Evolutionary conservation across 768 basidiomycete species (phyloP).

Genomic region (Leucocoprinus birnbaumii): DNA sequence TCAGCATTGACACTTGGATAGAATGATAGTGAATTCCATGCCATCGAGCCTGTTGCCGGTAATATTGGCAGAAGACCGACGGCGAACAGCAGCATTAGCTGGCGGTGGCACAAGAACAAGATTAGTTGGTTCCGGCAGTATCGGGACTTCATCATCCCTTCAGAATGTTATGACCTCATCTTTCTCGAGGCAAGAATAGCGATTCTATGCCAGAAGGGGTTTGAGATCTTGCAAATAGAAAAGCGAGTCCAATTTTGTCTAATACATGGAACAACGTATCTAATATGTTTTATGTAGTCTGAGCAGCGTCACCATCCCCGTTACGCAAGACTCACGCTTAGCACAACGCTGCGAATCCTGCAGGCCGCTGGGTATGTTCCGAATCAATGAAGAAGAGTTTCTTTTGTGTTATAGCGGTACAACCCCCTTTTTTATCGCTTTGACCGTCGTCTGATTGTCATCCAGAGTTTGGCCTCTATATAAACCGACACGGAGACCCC

Average conservation of each 20-base stretch:
- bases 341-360: constrained; percentile 86
- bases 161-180: constrained; percentile 85
- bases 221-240: constrained; percentile 99
- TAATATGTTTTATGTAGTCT: too few relatives aligned
- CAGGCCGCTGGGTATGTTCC: constrained; percentile 91
- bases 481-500: constrained; percentile 90
- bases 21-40: constrained; percentile 92
- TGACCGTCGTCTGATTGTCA: background rate
- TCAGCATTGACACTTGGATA: constrained; percentile 14
- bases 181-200: constrained; percentile 94
- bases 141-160: constrained; percentile 91
- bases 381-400: constrained; percentile 89
- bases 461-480: constrained; percentile 90
- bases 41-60: constrained; percentile 91
- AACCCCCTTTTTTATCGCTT: constrained; percentile 17
- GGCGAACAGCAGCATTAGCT: constrained; percentile 58
- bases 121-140: constrained; percentile 96
- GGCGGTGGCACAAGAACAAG: constrained; percentile 50
- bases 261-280: too few relatives aligned
- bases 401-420: constrained; percentile 89
- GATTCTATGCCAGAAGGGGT: constrained; percentile 90
- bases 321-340: constrained; percentile 64
- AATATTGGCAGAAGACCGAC: constrained; percentile 80
- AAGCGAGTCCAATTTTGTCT: too few relatives aligned
- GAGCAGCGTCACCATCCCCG: constrained; percentile 87